Percentiles rank a stretch among this genome's conserved stretches.
phyloP scores from a whole-genome alignment of 2,329 filamentous ascomycete genomes.

The Alternaria rosae region DNA sequence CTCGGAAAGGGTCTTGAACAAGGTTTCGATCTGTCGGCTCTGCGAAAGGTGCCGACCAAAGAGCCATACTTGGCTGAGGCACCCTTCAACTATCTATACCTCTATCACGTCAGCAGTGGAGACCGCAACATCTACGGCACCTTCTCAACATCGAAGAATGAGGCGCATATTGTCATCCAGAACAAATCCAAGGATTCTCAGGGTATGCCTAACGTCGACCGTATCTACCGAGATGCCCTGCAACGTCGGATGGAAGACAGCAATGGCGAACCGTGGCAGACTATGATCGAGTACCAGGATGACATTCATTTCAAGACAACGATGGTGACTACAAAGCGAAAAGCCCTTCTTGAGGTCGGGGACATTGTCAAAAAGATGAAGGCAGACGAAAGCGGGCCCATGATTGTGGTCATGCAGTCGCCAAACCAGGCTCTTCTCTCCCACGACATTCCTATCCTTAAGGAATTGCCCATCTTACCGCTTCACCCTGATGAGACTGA shows the following conservation, averaged over 20 bases:
- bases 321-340: conserved; percentile 87
- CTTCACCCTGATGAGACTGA: conserved; percentile 84
- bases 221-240: conserved; percentile 82
- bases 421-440: conserved; percentile 81
- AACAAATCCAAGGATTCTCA: conserved; percentile 82
- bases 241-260: conserved; percentile 70
- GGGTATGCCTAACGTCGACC: conserved; percentile 88
- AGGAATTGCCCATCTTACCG: conserved; percentile 82
- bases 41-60: conserved; percentile 73
- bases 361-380: conserved; percentile 90
- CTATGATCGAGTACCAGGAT: conserved; percentile 86
- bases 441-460: conserved; percentile 83
- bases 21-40: conserved; percentile 83
- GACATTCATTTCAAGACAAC: conserved; percentile 83
- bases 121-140: conserved; percentile 93
- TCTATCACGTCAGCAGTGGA: conserved; percentile 90
- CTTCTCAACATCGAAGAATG: conserved; percentile 81
- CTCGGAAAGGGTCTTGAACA: conserved; percentile 91
- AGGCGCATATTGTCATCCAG: conserved; percentile 88
- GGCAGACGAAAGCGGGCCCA: conserved; percentile 80
- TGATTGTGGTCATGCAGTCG: conserved; percentile 89
- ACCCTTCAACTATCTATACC: conserved; percentile 82
- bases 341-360: conserved; percentile 85
- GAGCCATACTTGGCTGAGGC: conserved; percentile 78
- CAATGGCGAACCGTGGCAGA: conserved; percentile 75